Evolutionary conservation across 345 rosid genomes (phyloP), one percentile per base, ranked within the genome.

Genomic region (Leavenworthia alabamica): DNA sequence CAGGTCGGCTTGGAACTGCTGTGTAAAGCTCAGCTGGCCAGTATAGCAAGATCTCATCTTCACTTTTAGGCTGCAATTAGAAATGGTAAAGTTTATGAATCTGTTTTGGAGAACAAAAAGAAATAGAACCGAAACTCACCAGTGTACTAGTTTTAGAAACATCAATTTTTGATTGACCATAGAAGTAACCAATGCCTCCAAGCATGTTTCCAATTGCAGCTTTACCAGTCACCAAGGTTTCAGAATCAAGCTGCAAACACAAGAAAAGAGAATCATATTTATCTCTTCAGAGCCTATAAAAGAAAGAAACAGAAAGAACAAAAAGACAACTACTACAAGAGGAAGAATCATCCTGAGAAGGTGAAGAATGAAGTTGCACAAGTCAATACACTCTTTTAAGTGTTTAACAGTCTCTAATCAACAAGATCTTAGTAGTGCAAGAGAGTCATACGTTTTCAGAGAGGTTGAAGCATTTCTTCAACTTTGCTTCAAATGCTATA

Each of bases 1-100:
- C 69, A 1, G 97, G 89, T 48, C 99, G 78, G 76, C 97, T 85
- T 33, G 99, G 99, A 69, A 93, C 97, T 40, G 99, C 94, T 4
- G 97, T 83, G 76, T 84, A 85, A 53, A 93, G 82, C 77, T 89
- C 97, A 49, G 96, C 96, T 37, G 95, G 97, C 99, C 96, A 93
- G 62, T 89, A 93, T 58, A 75, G 72, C 72, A 89, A 68, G 77
- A 68, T 78, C 49, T 75, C 73, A 66, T 77, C 75, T 49, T 36
- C 79, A 64, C 66, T 74, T 63, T 70, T 71, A 55, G 61, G 70
- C 93, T 86, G 83, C 82, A 80, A 66, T 47, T 51, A 33, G 68
- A 74, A 58, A 41, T 15, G 22, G 19, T n/a, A 54, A 74, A 74
- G 66, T 74, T 56, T 46, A 57, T 70, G 75, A 68, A 66, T 71